Base-by-base conservation (phyloP, 2,329 filamentous ascomycete species). In the Aspergillus ochraceus region DNA sequence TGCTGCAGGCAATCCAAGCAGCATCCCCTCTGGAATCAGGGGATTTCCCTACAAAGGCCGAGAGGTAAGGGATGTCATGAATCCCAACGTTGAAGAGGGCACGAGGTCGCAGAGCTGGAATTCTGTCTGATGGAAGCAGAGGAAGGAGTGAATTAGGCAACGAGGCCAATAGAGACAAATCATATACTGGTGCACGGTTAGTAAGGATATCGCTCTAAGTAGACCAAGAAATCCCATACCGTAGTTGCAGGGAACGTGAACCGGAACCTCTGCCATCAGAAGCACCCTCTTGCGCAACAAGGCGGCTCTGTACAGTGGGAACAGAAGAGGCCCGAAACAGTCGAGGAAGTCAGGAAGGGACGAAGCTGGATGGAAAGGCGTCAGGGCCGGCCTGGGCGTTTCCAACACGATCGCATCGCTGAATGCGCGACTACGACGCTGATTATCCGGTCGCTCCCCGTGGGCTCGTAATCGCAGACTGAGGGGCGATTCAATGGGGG, bases 1-100 rank as follows among this genome's bases (percentile, higher is more conserved):
- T 98, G 3, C 94, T 97, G 75, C 93, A 97, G 12, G 94, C 95
- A 60, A 97, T 88, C 92, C 93, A 99, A 45, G 92, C 90, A 14
- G 14, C 83, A 78, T 82, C 68, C 50, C 61, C 54, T 59, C 75
- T 70, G 51, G 70, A 58, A 64, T 71, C 60, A 63, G 74, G 49
- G 42, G 71, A 63, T 70, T 74, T 70, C 78, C 80, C 52, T 76
- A 82, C 81, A 5, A 97, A 83, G 49, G 89, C 86, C 4, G 90
- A 82, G 5, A 98, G 83, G 58, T 89, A 87, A 5, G 90, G 86
- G 53, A 99, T 97, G 71, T 99, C 95, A 74, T 97, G 91, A 17
- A 99, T 88, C 53, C 95, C 95, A 60, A 99, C 85, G 55, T 89
- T 92, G 79, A 98, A 99, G n/a, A 99, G 83, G 0, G 94, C 90